phyloP scores from a whole-genome alignment of 352 stramenopile genomes.

The Phytopythium litorale region DNA sequence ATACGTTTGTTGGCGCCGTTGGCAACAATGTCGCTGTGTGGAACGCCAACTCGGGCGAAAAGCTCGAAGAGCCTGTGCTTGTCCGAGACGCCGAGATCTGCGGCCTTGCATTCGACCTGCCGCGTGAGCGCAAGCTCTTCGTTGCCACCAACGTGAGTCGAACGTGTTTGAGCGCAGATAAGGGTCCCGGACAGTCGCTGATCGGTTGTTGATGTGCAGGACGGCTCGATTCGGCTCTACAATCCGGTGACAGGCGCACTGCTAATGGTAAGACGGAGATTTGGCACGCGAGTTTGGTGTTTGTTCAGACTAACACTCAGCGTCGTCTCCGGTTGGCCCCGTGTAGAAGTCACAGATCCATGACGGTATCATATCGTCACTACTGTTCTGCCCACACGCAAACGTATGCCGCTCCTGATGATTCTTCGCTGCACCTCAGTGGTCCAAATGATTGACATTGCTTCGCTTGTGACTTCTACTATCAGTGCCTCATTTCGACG shows the following conservation, averaged over 20 bases:
- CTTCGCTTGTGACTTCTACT: too few species aligned
- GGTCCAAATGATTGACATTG: neutral
- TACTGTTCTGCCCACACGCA: constrained; percentile 55
- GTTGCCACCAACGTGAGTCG: constrained; percentile 57
- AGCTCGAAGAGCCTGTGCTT: constrained; percentile 46
- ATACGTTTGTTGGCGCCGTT: constrained; percentile 53
- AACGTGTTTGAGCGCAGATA: neutral
- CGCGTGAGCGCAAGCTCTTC: constrained; percentile 64
- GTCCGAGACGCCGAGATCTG: constrained; percentile 55
- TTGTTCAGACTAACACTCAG: constrained; percentile 1
- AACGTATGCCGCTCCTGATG: constrained; percentile 25
- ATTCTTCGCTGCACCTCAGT: neutral
- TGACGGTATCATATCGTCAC: constrained; percentile 46
- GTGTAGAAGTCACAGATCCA: constrained; percentile 47
- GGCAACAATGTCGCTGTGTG: constrained; percentile 63
- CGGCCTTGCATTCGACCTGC: constrained; percentile 51
- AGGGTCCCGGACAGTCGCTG: neutral
- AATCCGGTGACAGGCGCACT: constrained; percentile 62
- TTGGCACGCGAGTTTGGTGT: neutral
- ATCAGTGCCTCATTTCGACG: constrained; percentile 61
- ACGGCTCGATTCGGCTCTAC: constrained; percentile 58
- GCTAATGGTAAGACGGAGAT: constrained; percentile 28
- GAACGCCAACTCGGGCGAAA: constrained; percentile 56
- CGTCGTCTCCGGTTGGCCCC: neutral
- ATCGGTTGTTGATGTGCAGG: constrained; percentile 17